phyloP scores from a whole-genome alignment of 1,284 basidiomycete genomes.

The Malassezia furfur region DNA sequence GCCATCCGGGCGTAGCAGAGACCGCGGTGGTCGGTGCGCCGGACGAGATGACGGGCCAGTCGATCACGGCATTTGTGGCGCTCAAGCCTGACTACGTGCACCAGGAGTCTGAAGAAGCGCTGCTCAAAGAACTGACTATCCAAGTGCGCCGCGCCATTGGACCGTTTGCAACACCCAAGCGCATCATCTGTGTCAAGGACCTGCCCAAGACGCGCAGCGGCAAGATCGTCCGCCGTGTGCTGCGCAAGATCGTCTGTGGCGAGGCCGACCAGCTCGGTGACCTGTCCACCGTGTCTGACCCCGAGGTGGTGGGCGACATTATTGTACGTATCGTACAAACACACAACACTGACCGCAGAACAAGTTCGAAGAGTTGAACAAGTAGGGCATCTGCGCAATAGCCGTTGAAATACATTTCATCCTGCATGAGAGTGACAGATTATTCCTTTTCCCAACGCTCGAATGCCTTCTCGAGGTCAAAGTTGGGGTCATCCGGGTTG shows the following conservation, averaged over 20 bases:
- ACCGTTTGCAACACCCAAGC: slow-evolving; percentile 75
- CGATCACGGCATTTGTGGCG: slow-evolving; percentile 51
- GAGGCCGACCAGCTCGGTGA: slow-evolving; percentile 84
- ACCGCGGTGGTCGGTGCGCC: slow-evolving; percentile 57
- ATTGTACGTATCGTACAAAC: slow-evolving; percentile 16
- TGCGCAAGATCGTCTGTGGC: slow-evolving; percentile 87
- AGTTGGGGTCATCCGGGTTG: slow-evolving; percentile 19
- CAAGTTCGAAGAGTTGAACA: slow-evolving; percentile 2
- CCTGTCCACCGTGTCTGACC: slow-evolving; percentile 75
- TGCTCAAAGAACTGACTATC: slow-evolving; percentile 78
- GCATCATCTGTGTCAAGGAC: slow-evolving; percentile 73
- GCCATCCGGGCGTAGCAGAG: slow-evolving; percentile 89
- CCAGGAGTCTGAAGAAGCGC: slow-evolving; percentile 57
- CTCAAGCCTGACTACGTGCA: slow-evolving; percentile 67
- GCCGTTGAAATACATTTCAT: background rate
- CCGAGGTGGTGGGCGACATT: slow-evolving; percentile 40
- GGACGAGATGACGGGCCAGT: slow-evolving; percentile 46
- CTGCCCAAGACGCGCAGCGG: slow-evolving; percentile 95
- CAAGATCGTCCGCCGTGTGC: slow-evolving; percentile 86
- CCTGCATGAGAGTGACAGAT: background rate
- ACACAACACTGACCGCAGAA: slow-evolving; percentile 2
- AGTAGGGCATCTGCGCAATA: background rate
- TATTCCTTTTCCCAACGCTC: slow-evolving; percentile 11
- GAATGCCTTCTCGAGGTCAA: slow-evolving; percentile 16
- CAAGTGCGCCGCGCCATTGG: slow-evolving; percentile 62